These are phyloP conservation scores for Lipomyces sp. DNA, from an alignment of 805 yeast genomes.

Conservation along the genomic window DNA sequence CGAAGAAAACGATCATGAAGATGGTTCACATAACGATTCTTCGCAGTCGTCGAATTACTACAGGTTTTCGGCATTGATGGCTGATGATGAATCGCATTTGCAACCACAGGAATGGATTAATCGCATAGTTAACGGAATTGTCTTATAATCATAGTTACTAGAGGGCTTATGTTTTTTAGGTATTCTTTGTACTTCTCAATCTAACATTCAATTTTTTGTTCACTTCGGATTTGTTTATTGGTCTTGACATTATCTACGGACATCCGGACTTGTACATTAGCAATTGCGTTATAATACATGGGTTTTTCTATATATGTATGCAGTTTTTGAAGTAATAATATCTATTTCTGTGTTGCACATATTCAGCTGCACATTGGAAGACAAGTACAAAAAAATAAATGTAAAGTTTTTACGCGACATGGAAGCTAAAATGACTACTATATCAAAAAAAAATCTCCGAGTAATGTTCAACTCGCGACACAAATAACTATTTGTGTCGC, in stretches of 20 bases:
- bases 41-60: not conserved
- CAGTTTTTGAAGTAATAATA: not conserved
- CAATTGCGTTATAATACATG: not conserved
- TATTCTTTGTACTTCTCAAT: not conserved
- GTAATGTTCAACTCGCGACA: not conserved
- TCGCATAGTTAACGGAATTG: slow-evolving; percentile 11
- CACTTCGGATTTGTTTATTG: not conserved
- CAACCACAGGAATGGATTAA: slow-evolving; percentile 13
- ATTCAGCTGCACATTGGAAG: not conserved
- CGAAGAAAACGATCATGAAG: not conserved
- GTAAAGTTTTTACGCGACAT: not conserved
- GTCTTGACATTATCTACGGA: not conserved
- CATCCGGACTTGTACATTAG: not conserved
- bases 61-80: slow-evolving; percentile 2
- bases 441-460: not conserved
- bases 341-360: not conserved
- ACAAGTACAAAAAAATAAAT: not conserved
- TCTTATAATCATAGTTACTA: not conserved
- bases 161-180: not conserved
- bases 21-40: not conserved
- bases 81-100: not conserved
- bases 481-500: not conserved
- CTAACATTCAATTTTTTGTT: not conserved
- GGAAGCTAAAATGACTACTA: not conserved
- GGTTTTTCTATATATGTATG: not conserved